A percentile compares a stretch with the other conserved stretches of the same genome.
These are phyloP conservation scores for Erythrobasidium hasegawianum DNA, from an alignment of 1,284 basidiomycete species.

Conservation along the genomic window DNA sequence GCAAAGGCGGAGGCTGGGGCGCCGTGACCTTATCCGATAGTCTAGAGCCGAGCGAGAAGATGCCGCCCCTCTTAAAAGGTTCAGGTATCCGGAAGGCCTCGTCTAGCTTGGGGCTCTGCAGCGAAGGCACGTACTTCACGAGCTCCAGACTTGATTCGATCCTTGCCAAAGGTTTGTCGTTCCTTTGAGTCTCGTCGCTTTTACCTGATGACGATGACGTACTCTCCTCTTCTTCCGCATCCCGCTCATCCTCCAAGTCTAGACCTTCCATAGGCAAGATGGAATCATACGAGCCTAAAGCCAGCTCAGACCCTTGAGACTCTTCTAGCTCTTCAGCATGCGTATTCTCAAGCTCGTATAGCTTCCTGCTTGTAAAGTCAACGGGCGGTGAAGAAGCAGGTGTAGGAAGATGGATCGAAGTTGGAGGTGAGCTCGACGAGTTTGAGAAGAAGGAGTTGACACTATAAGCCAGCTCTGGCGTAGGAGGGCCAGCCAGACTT, in stretches of 20 bases:
- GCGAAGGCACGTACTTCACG: not conserved
- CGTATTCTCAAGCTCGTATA: not conserved
- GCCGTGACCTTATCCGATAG: not conserved
- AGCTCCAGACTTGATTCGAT: not conserved
- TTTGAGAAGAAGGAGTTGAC: slow-evolving; percentile 3
- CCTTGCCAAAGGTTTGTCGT: too few relatives aligned
- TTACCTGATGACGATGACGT: not conserved
- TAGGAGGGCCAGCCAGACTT: not conserved
- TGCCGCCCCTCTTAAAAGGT: not conserved
- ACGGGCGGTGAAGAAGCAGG: not conserved
- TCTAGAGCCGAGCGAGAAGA: not conserved
- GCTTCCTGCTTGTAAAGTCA: not conserved
- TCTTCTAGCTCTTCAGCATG: not conserved
- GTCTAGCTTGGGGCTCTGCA: not conserved
- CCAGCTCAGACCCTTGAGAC: not conserved
- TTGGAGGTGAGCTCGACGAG: not conserved
- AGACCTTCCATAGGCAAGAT: slow-evolving; percentile 24
- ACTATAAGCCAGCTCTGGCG: not conserved
- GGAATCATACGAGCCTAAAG: slow-evolving; percentile 7
- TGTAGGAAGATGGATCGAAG: not conserved
- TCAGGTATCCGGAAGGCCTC: not conserved
- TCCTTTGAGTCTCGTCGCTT: not conserved
- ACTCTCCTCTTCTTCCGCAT: slow-evolving; percentile 11
- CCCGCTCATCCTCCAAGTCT: slow-evolving; percentile 6
- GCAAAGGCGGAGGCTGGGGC: not conserved